Conservation (phyloP, 305 asterid species). For the Solanum hybrid region DNA sequence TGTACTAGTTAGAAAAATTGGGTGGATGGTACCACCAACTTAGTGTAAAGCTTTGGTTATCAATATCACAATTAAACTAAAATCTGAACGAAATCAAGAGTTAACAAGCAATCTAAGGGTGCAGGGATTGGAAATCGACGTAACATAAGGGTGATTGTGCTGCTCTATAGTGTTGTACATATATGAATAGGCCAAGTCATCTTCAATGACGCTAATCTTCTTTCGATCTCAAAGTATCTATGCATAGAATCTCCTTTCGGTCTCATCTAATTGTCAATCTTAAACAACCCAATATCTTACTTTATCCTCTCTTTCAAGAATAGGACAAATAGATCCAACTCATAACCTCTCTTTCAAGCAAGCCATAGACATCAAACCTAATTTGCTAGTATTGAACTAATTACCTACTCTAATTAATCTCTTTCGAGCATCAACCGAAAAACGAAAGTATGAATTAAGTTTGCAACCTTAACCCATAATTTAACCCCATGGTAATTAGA, state of each 20-base stretch:
- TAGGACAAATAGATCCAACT: no score
- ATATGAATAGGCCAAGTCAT: neutral
- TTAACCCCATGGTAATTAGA: neutral
- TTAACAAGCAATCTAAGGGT: neutral
- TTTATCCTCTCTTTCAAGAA: no score
- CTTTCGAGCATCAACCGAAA: neutral
- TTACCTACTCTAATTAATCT: neutral
- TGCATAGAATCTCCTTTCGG: neutral
- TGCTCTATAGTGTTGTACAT: neutral
- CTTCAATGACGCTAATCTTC: neutral
- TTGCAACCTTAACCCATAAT: neutral
- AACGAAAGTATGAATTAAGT: neutral
- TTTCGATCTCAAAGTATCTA: neutral
- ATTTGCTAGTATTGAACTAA: neutral
- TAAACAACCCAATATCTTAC: neutral
- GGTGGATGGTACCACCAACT: neutral
- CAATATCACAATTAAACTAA: neutral
- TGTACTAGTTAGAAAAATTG: neutral
- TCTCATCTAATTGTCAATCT: neutral
- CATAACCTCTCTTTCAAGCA: no score
- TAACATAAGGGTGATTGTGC: neutral
- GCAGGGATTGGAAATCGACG: neutral
- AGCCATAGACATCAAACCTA: no score
- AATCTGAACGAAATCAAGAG: neutral
- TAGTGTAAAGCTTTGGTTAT: neutral